Percentiles rank a stretch among this genome's conserved stretches.
These are phyloP conservation scores for Camelina hispida DNA, from an alignment of 345 rosid species.

Conservation along the genomic window DNA sequence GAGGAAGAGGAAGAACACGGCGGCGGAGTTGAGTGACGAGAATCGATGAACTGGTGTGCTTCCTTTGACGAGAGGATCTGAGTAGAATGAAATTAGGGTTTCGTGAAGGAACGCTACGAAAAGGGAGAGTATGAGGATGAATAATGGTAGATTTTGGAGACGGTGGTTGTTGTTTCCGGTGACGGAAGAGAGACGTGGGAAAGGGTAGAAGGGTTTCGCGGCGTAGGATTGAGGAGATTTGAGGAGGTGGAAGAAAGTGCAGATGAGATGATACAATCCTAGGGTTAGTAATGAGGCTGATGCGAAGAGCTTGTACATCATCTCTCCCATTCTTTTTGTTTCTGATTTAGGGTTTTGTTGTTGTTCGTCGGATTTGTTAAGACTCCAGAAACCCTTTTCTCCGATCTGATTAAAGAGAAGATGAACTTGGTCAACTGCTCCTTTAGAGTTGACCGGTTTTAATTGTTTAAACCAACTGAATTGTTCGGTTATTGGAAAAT, in stretches of 20 bases:
- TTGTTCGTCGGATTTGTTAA: conserved; percentile 20
- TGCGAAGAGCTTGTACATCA: conserved; percentile 64
- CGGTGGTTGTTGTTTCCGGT: conserved; percentile 44
- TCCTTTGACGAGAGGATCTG: conserved; percentile 88
- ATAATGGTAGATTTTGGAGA: conserved; percentile 60
- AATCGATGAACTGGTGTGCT: conserved; percentile 85
- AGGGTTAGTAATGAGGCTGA: conserved; percentile 67
- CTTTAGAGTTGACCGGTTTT: not conserved
- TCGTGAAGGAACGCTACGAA: conserved; percentile 71
- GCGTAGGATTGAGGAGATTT: conserved; percentile 76
- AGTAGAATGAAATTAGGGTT: conserved; percentile 63
- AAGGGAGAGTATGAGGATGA: conserved; percentile 64
- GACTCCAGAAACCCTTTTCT: not conserved
- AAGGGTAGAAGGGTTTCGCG: conserved; percentile 79
- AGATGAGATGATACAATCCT: conserved; percentile 77
- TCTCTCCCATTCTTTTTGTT: conserved; percentile 59
- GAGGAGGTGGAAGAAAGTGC: conserved; percentile 61
- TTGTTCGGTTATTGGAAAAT: not conserved
- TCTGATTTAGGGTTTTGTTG: not conserved
- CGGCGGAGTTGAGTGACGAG: conserved; percentile 78
- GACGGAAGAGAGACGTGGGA: conserved; percentile 47
- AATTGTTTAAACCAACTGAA: not conserved
- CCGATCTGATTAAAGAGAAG: not conserved
- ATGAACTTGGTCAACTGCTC: conserved; percentile 39
- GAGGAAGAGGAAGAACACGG: conserved; percentile 83